Evolutionary conservation across 2,329 filamentous ascomycete genomes (phyloP), one percentile per base, ranked within the genome.

Genomic region (Cytospora piceae): DNA sequence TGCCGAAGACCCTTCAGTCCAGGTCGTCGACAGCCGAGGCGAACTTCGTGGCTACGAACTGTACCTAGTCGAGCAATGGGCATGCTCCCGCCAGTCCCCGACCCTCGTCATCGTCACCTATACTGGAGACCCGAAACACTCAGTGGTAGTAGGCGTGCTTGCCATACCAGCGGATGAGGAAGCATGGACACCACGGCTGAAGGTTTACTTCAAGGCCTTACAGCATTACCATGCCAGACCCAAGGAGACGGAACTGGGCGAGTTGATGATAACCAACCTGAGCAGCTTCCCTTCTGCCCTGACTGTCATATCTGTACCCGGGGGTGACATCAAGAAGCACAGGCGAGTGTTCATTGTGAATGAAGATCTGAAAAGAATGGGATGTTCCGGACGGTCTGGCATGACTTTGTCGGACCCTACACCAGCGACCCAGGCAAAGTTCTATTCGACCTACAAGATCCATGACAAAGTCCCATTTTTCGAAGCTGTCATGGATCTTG

Each of bases 41-140:
- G 81, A 85, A 58, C 83, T 99, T 7, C 80, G 86, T 67, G 94
- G 94, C 70, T 98, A 97, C 78, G 94, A 98, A 76, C 83, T 94
- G 68, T 98, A 98, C 77, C 80, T 98, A 20, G 93, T 98, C 70
- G 95, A 98, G 77, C 95, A 99, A 82, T 99, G 95, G 95, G 93
- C 93, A 7, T 97, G 94, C 77, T 97, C 94, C 15, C 88, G 95
- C 61, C 85, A 88, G 64, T 93, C 96, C 68, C 94, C 94, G 0
- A 97, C 94, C 20, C 91, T 96, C 69, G 87, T 96, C 58, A 96
- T 98, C 70, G 91, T 91, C 52, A 97, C 94, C 3, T 97, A 95
- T 74, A 98, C 94, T 0, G 95, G 94, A 63, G 93, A 97, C 72
- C 83, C 87, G 39, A 88, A 87, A 39, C 91, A 97, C 75, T 86